Percentiles rank a stretch among this genome's conserved stretches.
phyloP scores from a whole-genome alignment of 2,329 filamentous ascomycete genomes.

The Venturia effusa region DNA sequence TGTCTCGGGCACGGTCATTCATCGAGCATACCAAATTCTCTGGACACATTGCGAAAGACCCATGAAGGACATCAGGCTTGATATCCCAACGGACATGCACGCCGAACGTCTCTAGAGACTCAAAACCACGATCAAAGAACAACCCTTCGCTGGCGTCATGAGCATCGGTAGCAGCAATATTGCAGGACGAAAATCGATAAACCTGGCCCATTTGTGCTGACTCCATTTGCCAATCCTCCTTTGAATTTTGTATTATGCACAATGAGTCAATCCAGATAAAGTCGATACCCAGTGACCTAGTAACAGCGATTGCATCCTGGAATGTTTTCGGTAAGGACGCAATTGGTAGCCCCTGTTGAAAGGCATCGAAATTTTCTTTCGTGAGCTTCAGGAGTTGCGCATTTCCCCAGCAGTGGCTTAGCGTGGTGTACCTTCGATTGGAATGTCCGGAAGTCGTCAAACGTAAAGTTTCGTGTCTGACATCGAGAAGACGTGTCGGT shows the following conservation, averaged over 20 bases:
- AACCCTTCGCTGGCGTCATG: background rate
- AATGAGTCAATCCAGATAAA: constrained; percentile 10
- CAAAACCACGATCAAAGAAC: background rate
- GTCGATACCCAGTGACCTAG: background rate
- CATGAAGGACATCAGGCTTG: too few relatives aligned
- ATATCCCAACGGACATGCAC: background rate
- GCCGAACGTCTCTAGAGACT: background rate
- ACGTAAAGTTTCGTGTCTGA: background rate
- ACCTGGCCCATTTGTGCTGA: background rate
- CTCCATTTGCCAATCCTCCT: constrained; percentile 6
- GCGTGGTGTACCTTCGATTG: background rate
- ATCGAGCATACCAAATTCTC: background rate
- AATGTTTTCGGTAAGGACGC: constrained; percentile 2
- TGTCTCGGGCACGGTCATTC: background rate
- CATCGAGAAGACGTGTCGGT: background rate
- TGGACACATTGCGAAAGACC: background rate
- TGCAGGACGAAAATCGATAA: background rate
- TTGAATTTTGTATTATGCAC: constrained; percentile 9
- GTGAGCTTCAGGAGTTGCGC: background rate
- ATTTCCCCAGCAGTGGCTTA: constrained; percentile 10
- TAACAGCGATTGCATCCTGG: constrained; percentile 4
- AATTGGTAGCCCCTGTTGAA: background rate
- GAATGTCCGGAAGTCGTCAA: background rate
- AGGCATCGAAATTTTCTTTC: background rate
- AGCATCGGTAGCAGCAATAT: background rate